Evolutionary conservation across 352 stramenopile species (phyloP).

Genomic region (Phytophthora macrochlamydospora): DNA sequence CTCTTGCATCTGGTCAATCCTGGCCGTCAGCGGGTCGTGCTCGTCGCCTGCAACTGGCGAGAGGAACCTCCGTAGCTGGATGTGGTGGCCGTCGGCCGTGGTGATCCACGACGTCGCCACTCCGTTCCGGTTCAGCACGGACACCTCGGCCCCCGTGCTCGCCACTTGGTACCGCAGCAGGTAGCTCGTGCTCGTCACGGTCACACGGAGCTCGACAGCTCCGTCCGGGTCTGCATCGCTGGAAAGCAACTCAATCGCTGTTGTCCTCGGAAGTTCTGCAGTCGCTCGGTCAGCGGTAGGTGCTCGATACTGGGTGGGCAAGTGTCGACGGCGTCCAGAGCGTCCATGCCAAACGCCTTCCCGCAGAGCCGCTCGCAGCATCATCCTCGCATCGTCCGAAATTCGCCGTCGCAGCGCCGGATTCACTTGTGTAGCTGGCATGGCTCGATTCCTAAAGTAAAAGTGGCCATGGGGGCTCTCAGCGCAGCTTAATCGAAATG

Average conservation of each 20-base stretch:
- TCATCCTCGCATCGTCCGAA: slow-evolving; percentile 62
- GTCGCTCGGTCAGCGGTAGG: slow-evolving; percentile 39
- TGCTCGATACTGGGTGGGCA: slow-evolving; percentile 7
- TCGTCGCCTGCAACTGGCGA: slow-evolving; percentile 1
- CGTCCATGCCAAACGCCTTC: background rate
- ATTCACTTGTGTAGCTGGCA: slow-evolving; percentile 59
- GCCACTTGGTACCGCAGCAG: slow-evolving; percentile 52
- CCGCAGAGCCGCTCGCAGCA: slow-evolving; percentile 47
- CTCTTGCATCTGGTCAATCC: background rate
- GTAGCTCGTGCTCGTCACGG: slow-evolving; percentile 38
- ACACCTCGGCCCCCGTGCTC: slow-evolving; percentile 45
- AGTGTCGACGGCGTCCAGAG: background rate
- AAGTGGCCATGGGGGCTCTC: background rate
- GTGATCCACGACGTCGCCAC: slow-evolving; percentile 59
- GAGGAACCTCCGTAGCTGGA: slow-evolving; percentile 49
- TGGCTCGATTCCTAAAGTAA: slow-evolving; percentile 10
- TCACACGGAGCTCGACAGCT: slow-evolving; percentile 36
- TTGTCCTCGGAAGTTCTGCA: slow-evolving; percentile 53
- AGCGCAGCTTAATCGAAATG: too few relatives aligned
- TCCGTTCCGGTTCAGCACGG: slow-evolving; percentile 43
- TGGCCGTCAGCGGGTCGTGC: slow-evolving; percentile 8
- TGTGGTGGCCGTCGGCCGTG: slow-evolving; percentile 28
- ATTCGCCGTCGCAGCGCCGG: slow-evolving; percentile 52
- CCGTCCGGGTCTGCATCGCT: background rate
- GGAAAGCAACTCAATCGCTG: slow-evolving; percentile 39